Percentiles rank a stretch among this genome's conserved stretches.
Conservation (phyloP, 352 stramenopile genomes). For the Phytophthora sp. region DNA sequence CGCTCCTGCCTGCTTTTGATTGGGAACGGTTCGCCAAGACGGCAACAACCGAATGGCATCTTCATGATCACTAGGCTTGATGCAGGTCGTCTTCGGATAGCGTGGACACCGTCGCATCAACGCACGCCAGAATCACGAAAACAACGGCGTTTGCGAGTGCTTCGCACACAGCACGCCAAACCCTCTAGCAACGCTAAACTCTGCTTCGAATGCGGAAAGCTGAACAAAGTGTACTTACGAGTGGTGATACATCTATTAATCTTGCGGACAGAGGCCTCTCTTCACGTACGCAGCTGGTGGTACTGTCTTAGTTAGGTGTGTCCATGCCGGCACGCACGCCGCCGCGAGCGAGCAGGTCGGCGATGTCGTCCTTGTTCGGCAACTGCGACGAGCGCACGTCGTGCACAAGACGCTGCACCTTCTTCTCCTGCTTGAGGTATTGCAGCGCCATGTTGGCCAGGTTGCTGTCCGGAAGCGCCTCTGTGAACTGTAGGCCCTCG, state of each 20-base stretch:
- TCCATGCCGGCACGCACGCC: conserved; percentile 80
- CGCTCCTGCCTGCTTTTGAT: too few relatives aligned
- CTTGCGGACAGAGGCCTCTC: background rate
- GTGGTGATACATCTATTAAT: conserved; percentile 5
- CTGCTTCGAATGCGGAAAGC: too few relatives aligned
- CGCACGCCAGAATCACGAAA: too few relatives aligned
- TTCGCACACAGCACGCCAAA: too few relatives aligned
- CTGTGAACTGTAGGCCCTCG: conserved; percentile 96
- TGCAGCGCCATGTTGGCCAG: conserved; percentile 92
- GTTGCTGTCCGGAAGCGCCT: conserved; percentile 91
- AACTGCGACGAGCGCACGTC: conserved; percentile 61
- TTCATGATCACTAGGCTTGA: too few relatives aligned
- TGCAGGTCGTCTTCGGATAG: too few relatives aligned
- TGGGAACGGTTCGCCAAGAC: too few relatives aligned
- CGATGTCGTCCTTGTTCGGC: conserved; percentile 69
- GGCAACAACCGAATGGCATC: too few relatives aligned
- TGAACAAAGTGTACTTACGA: too few relatives aligned
- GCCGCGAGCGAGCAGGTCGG: conserved; percentile 72
- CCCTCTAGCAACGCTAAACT: background rate
- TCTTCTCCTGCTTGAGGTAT: conserved; percentile 96
- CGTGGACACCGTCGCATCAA: too few relatives aligned
- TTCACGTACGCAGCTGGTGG: background rate
- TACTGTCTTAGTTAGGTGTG: conserved; percentile 32
- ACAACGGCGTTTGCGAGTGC: too few relatives aligned
- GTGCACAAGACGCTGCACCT: conserved; percentile 88